Base-by-base conservation (phyloP, 2,329 filamentous ascomycete species). In the Xylaria sp. region DNA sequence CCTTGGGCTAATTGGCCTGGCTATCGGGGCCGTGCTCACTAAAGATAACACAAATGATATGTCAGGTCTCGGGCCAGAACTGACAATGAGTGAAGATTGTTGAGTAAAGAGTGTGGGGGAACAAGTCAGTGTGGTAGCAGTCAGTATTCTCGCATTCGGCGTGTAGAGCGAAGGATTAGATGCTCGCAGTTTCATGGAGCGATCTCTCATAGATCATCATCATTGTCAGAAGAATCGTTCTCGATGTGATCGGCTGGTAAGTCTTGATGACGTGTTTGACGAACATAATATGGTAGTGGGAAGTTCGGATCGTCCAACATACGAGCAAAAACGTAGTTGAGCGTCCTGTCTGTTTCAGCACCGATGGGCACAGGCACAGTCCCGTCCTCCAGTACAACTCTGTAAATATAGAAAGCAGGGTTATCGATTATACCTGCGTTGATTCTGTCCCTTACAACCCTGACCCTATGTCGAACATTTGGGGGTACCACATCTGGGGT, bases 191-290 rank as follows among this genome's bases (percentile, higher is more conserved):
- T 3, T n/a, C 13, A 28, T 28, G 28, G 28, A 28, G 28, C 28
- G 28, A 28, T 28, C 6, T 6, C 6, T 46, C 15, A n/a, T 44
- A 44, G 41, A 44, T 37, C 34, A 37, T 37, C 39, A 8, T 44
- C 41, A 46, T 46, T 37, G 34, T 37, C 41, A 46, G 13, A 18
- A 77, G 71, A 31, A 71, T 76, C 51, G 23, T 62, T 46, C 7
- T 23, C 73, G 70, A 76, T 31, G 71, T 80, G 63, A 58, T 71
- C 50, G 34, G 52, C 12, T n/a, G 28, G 25, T 4, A 6, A 10
- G 13, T 9, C 28, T 37, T 9, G 28, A 20, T 12, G 2, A 4
- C 18, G 28, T 37, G 13, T 31, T 5, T 31, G 25, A 20, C 52
- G 52, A 3, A n/a, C 8, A 20, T 58, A 31, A 8, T 0, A 1